Evolutionary conservation across 2,329 filamentous ascomycete species (phyloP), one percentile per base, ranked within the genome.

Genomic region (Xylaria sp.): DNA sequence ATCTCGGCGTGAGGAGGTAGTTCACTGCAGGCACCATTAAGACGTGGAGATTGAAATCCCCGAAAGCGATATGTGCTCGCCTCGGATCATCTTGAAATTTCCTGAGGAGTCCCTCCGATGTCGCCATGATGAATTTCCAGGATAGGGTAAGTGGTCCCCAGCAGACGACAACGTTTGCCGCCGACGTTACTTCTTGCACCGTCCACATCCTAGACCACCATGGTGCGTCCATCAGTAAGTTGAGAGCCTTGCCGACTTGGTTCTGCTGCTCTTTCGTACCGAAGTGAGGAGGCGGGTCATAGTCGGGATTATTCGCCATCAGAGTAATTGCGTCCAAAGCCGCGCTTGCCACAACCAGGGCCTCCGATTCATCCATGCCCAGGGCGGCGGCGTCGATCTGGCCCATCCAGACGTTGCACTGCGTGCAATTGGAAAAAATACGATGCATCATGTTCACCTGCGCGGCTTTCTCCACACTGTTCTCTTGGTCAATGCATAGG

Each of bases 401-500:
- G 2, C 63, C 63, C 49, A 65, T 54, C 55, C 62, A 59, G n/a
- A 65, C 50, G 30, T 57, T 50, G 35, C 63, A 65, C 18, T 57
- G 58, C 35, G 47, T 39, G 42, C 63, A 65, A 1, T 47, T 44
- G 0, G 54, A 13, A 35, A 68, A 71, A 11, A 71, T 69, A 5
- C 56, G 56, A 35, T 62, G 61, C 70, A 71, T 71, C 52, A 66
- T 60, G 18, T 64, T 58, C 4, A 71, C 66, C 55, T 71, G 69
- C 3, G 54, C 19, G 49, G 48, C 62, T 55, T 68, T 71, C 53
- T 71, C 68, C 4, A 55, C 58, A 4, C 50, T 23, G 16, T 70
- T 66, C 13, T 62, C 39, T 49, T 71, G 68, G 58, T 71, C 69
- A 58, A 70, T 70, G 19, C 69, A 68, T n/a, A 70, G 58, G 9